A percentile compares a stretch with the other conserved stretches of the same genome.
phyloP scores from a whole-genome alignment of 345 rosid genomes.

The Salix caprea region DNA sequence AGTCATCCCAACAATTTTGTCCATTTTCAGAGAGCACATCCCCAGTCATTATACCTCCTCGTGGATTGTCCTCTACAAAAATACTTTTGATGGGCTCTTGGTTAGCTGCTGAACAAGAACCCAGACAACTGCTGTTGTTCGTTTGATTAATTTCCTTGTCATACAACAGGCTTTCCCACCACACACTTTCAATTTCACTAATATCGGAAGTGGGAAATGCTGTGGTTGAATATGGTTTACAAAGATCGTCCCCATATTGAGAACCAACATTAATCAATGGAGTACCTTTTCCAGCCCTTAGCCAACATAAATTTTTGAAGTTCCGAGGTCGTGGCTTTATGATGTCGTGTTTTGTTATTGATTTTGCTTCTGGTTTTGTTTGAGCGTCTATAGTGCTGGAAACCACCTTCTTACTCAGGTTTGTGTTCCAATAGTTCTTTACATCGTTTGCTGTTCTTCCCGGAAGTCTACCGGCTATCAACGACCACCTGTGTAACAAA shows the following conservation, averaged over 20 bases:
- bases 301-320: conserved; percentile 18
- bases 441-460: conserved; percentile 47
- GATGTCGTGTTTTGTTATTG: conserved; percentile 6
- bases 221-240: not conserved
- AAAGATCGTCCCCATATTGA: not conserved
- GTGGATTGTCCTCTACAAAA: not conserved
- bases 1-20: no score
- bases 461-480: conserved; percentile 48
- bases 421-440: conserved; percentile 34
- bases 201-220: not conserved
- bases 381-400: not conserved
- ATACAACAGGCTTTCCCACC: conserved; percentile 1
- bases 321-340: conserved; percentile 26
- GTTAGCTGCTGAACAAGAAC: no score
- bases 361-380: not conserved
- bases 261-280: not conserved
- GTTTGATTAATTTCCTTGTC: not conserved
- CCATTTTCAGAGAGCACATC: no score
- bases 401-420: conserved; percentile 3
- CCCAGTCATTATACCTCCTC: no score
- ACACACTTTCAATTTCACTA: not conserved
- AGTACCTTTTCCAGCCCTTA: no score
- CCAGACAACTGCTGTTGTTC: not conserved
- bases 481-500: conserved; percentile 32
- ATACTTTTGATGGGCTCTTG: no score